These are phyloP conservation scores for Colletotrichum incanum DNA, from an alignment of 2,329 filamentous ascomycete genomes.

Conservation along the genomic window DNA sequence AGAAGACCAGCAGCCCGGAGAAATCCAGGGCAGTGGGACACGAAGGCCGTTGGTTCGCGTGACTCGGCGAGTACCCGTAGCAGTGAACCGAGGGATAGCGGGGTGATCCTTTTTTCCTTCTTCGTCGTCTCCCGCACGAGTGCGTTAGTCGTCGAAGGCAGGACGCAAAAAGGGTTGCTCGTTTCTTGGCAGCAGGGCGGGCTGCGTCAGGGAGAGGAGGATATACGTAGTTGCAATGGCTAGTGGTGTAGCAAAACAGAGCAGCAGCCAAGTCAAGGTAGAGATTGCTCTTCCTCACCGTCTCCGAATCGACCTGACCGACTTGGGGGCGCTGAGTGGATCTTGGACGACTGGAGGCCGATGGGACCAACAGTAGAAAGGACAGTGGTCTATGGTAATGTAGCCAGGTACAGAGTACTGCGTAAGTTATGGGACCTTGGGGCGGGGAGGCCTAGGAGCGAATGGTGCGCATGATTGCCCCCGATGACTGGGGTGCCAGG, in stretches of 20 bases:
- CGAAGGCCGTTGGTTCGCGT: background rate
- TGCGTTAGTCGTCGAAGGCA: background rate
- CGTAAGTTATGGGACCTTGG: slow-evolving; percentile 28
- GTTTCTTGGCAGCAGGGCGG: background rate
- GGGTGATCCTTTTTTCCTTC: background rate
- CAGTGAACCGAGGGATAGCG: slow-evolving; percentile 11
- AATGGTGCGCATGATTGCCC: slow-evolving; percentile 33
- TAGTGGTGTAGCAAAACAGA: background rate
- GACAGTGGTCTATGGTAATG: background rate
- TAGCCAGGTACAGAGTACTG: slow-evolving; percentile 5
- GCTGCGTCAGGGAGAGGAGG: background rate
- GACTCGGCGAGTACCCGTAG: background rate
- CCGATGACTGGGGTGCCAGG: slow-evolving; percentile 17
- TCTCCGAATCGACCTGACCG: slow-evolving; percentile 1
- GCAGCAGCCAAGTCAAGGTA: slow-evolving; percentile 3
- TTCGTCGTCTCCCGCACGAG: background rate
- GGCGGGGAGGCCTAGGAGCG: slow-evolving; percentile 29
- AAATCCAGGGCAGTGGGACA: too few species aligned
- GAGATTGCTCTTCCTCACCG: slow-evolving; percentile 21
- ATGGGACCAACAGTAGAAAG: background rate
- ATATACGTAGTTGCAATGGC: background rate
- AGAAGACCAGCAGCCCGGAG: background rate
- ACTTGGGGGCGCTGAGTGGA: slow-evolving; percentile 7
- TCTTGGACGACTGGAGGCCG: slow-evolving; percentile 7
- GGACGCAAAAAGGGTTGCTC: background rate